Base-by-base conservation (phyloP, 73 alveolate genomes). In the Paramecium caudatum region DNA sequence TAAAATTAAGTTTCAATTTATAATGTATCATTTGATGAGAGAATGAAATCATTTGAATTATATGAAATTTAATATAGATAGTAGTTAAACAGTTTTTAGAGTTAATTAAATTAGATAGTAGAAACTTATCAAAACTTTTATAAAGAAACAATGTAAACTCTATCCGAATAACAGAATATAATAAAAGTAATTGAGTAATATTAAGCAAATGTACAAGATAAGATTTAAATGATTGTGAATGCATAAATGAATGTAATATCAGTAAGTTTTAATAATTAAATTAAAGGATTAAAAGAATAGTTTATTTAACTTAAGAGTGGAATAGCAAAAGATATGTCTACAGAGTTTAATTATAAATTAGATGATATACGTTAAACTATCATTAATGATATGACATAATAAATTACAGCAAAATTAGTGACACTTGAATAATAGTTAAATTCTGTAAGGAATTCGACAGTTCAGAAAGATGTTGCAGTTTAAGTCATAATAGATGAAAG, bases 21-120 rank as follows among this genome's bases (percentile, higher is more conserved):
- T 10, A 55, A 55, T 10, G 30, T 5, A 1, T 68, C 84, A 0
- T 68, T 68, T 32, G 84, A 68, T 68, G 84, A 68, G 34, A 68
- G 84, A 68, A 43, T 68, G 1, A 37, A 68, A 68, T 16, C 15
- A 3, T 68, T 68, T 10, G 84, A 68, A 30, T 32, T 34, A 49
- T 68, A 32, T 68, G 84, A 68, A 33, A 68, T 68, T 34, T 36
- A 68, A 68, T 68, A 68, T 68, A 21, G 84, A 12, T 34, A 68
- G 36, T n/a, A 32, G 33, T 68, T 68, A 43, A 68, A 33, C n/a
- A 17, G 48, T 4, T 68, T n/a, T 34, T 68, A 68, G 34, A 32
- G 34, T 32, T 34, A 68, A 34, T 27, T 68, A 25, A 68, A 68
- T 68, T 25, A 3, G 1, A 17, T 25, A 23, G 34, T 16, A 0